Evolutionary conservation across 768 basidiomycete species (phyloP).

Genomic region (Punctularia strigosozonata): DNA sequence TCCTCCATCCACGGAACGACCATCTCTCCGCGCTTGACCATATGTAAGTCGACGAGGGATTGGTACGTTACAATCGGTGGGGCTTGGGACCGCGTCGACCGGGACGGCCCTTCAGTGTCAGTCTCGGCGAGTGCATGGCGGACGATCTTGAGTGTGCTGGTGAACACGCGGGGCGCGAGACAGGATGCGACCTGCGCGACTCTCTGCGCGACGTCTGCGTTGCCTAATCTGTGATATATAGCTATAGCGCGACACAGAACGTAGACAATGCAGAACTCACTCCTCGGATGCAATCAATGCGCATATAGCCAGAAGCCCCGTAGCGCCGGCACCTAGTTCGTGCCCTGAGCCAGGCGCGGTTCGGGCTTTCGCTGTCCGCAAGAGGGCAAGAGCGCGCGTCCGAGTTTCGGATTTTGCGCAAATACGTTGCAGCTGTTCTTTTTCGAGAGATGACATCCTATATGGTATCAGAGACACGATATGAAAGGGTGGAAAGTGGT

Average conservation of each 20-base stretch:
- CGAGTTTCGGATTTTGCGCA: constrained; percentile 24
- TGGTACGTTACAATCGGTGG: constrained; percentile 6
- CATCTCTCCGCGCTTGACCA: constrained; percentile 6
- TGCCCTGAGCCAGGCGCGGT: constrained; percentile 40
- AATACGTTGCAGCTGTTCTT: too few species aligned
- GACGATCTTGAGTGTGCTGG: constrained; percentile 13
- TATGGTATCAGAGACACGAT: too few species aligned
- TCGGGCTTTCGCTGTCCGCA: constrained; percentile 25
- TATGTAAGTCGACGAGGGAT: constrained; percentile 5
- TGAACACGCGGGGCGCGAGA: constrained; percentile 16
- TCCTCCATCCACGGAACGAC: constrained; percentile 11
- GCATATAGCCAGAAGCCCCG: constrained; percentile 37
- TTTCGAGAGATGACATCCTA: too few species aligned
- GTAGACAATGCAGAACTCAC: constrained; percentile 16
- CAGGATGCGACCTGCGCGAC: constrained; percentile 21
- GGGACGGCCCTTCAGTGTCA: constrained; percentile 1
- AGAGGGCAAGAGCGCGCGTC: constrained; percentile 19
- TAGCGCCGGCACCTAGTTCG: constrained; percentile 23
- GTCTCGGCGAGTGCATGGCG: constrained; percentile 10
- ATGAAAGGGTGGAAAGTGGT: too few species aligned
- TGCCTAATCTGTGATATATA: constrained; percentile 11
- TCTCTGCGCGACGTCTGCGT: constrained; percentile 17
- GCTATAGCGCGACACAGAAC: not conserved
- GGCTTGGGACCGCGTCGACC: not conserved
- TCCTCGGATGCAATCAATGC: constrained; percentile 36